Conservation (phyloP, 164 flowering plant species). For the Annona squamosa region DNA sequence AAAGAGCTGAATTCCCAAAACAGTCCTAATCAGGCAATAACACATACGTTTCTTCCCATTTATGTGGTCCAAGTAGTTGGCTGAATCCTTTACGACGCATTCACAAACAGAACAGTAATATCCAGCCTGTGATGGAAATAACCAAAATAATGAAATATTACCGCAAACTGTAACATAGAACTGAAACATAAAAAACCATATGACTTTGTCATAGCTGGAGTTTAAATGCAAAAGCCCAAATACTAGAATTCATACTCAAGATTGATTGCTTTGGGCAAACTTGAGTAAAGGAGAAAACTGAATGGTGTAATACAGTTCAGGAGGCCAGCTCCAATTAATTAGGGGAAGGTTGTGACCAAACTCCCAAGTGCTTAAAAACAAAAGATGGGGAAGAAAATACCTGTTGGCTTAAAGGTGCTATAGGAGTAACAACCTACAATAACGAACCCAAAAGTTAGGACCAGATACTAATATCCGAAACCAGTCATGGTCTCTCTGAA, state of each 20-base stretch:
- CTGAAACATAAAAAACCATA: background rate
- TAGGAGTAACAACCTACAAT: conserved; percentile 87
- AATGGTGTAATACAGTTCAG: background rate
- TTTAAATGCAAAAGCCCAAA: background rate
- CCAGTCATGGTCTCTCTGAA: too few relatives aligned
- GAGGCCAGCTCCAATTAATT: background rate
- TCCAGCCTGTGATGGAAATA: conserved; percentile 61
- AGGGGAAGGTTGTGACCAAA: background rate
- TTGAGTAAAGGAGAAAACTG: background rate
- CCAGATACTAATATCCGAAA: too few relatives aligned
- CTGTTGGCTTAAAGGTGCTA: conserved; percentile 98
- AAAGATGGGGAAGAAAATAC: conserved; percentile 25
- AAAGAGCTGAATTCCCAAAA: background rate
- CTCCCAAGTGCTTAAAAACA: background rate
- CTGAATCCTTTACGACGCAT: conserved; percentile 97
- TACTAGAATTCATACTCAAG: background rate
- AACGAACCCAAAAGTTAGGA: background rate
- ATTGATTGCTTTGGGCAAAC: background rate
- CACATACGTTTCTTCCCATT: conserved; percentile 94
- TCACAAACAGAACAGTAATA: conserved; percentile 89
- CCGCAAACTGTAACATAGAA: background rate
- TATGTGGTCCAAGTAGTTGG: conserved; percentile 95
- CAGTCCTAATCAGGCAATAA: background rate
- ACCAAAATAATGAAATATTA: background rate
- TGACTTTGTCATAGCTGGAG: background rate